These are phyloP conservation scores for Tylopilus cervinicoccineus DNA, from an alignment of 768 basidiomycete species.

Conservation along the genomic window DNA sequence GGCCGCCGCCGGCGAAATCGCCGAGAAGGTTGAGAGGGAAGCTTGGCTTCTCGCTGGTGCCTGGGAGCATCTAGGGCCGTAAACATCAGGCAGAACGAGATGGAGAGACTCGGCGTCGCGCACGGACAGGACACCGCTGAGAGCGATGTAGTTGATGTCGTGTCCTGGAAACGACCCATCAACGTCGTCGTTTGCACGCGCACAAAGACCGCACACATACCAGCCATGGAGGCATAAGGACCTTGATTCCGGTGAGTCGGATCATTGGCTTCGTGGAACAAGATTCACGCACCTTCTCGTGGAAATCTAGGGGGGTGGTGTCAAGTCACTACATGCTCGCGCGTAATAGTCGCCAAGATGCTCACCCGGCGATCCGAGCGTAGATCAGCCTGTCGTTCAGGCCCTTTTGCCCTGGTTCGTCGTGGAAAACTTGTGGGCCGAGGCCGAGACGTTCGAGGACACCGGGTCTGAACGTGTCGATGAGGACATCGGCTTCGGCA, in stretches of 20 bases:
- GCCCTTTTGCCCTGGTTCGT: slow-evolving; percentile 39
- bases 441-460: slow-evolving; percentile 75
- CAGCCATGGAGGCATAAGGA: slow-evolving; percentile 72
- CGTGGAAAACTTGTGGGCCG: slow-evolving; percentile 72
- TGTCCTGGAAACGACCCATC: slow-evolving; percentile 48
- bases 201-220: slow-evolving; percentile 33
- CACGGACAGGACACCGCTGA: slow-evolving; percentile 72
- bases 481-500: slow-evolving; percentile 67
- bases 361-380: slow-evolving; percentile 73
- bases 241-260: slow-evolving; percentile 39
- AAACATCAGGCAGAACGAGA: neutral
- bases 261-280: neutral
- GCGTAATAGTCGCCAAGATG: slow-evolving; percentile 1
- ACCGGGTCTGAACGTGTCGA: slow-evolving; percentile 82
- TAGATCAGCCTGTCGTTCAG: slow-evolving; percentile 64
- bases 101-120: slow-evolving; percentile 11
- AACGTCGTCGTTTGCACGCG: neutral
- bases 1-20: slow-evolving; percentile 81
- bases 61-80: slow-evolving; percentile 58
- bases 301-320: slow-evolving; percentile 46
- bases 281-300: slow-evolving; percentile 43
- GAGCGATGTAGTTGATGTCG: slow-evolving; percentile 80
- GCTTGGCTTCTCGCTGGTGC: slow-evolving; percentile 54
- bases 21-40: slow-evolving; percentile 76
- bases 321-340: neutral